phyloP scores from a whole-genome alignment of 192 early-diverging fungal genomes.

The Helicostylum pulchrum region DNA sequence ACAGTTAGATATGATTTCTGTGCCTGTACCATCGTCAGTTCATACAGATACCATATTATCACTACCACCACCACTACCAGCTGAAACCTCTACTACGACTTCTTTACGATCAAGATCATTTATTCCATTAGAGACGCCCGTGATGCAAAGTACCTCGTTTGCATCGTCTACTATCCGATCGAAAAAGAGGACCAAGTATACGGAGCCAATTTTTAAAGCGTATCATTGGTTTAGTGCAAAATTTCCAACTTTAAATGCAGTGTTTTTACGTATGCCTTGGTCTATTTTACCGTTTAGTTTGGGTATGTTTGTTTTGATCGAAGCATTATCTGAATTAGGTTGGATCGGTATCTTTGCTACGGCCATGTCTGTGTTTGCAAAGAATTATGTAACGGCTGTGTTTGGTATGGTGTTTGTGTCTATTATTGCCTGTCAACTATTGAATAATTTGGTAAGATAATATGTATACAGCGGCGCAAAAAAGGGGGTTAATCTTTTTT shows the following conservation, averaged over 20 bases:
- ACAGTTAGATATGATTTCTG: neutral
- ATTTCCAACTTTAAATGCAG: constrained; percentile 51
- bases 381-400: constrained; percentile 53
- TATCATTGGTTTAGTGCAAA: constrained; percentile 12
- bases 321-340: constrained; percentile 59
- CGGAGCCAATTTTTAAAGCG: neutral
- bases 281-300: constrained; percentile 73
- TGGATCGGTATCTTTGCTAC: constrained; percentile 70
- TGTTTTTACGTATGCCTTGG: constrained; percentile 69
- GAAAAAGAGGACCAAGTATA: too few relatives aligned
- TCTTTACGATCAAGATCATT: too few relatives aligned
- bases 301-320: constrained; percentile 86
- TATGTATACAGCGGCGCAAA: neutral
- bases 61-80: too few relatives aligned
- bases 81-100: too few relatives aligned
- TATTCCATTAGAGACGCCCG: too few relatives aligned
- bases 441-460: constrained; percentile 75
- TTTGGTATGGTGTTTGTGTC: constrained; percentile 62
- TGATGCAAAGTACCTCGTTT: too few relatives aligned
- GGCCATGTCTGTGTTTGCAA: constrained; percentile 48
- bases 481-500: neutral
- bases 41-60: too few relatives aligned
- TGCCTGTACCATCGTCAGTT: too few relatives aligned
- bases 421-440: constrained; percentile 63
- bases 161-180: too few relatives aligned